Evolutionary conservation across 148 eudicot species (phyloP), one percentile per base, ranked within the genome.

Genomic region (Oxyria digyna): DNA sequence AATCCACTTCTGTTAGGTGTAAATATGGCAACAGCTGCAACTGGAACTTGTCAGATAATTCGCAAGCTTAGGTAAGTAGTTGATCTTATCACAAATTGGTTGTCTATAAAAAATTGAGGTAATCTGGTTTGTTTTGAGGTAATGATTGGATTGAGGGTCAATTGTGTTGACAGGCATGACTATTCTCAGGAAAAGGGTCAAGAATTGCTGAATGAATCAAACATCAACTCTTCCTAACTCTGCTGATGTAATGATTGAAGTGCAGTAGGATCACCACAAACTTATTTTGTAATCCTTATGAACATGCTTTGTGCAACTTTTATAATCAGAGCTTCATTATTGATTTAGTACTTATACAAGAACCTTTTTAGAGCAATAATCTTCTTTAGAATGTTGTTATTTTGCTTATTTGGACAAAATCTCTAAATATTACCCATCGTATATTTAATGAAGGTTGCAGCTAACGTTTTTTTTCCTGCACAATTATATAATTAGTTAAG

Each of bases 21-120:
- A 59, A 59, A 59, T 59, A 15, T 31, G 20, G 65, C 65, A 59
- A 59, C 65, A 0, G 65, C 65, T 29, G 37, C 37, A 59, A 59
- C 65, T 26, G 65, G 65, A 29, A 1, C 37, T 59, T 59, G 29
- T 38, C 65, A 59, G 11, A 27, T 59, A 29, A 26, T 59, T 59
- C 65, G 65, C 20, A 59, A 59, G 65, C 35, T 59, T 20, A 59
- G 2, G 65, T 59, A 59, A 59, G 38, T 27, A 8, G 29, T 33
- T 2, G 37, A 33, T 33, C 37, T 33, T 5, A 33, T 33, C 21
- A 48, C 8, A 7, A 41, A 41, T 41, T 41, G 43, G 43, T 41
- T 12, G 17, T 43, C 0, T 1, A 15, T 43, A 0, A 46, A 0
- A 46, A 46, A 46, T 24, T 12, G 5, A 3, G 31, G 13, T 1